Conservation (phyloP, 2,329 filamentous ascomycete species). For the Xylaria polymorpha region DNA sequence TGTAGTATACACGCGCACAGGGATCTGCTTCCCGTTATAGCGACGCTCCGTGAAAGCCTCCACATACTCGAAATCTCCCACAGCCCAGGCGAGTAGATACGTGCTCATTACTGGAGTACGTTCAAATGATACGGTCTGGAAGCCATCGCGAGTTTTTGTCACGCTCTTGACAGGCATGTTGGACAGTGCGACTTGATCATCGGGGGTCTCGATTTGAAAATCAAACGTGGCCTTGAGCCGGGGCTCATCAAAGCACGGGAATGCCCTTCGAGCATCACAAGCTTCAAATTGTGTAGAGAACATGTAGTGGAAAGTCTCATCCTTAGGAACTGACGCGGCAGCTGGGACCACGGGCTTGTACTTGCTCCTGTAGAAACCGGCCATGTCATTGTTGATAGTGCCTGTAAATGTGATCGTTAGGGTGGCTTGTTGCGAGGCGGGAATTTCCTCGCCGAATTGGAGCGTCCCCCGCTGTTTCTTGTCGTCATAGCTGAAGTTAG, state of each 20-base stretch:
- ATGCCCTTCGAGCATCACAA: constrained; percentile 92
- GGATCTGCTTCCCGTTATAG: constrained; percentile 91
- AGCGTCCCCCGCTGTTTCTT: constrained; percentile 86
- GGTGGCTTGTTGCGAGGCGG: constrained; percentile 72
- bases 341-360: constrained; percentile 84
- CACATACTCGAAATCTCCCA: constrained; percentile 97
- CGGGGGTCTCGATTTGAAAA: constrained; percentile 90
- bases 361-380: constrained; percentile 92
- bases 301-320: constrained; percentile 76
- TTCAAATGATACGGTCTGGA: constrained; percentile 82
- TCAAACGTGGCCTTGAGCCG: constrained; percentile 97
- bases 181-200: constrained; percentile 87
- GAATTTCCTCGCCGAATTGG: constrained; percentile 77
- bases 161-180: constrained; percentile 92
- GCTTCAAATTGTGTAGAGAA: constrained; percentile 98
- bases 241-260: constrained; percentile 98
- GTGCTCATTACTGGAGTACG: constrained; percentile 91
- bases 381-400: constrained; percentile 89
- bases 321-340: constrained; percentile 80
- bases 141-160: constrained; percentile 69
- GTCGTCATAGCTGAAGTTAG: constrained; percentile 81
- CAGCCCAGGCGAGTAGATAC: constrained; percentile 90
- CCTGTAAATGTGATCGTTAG: constrained; percentile 81
- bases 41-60: constrained; percentile 89
- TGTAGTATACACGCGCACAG: constrained; percentile 95